Evolutionary conservation across 345 rosid species (phyloP).

Genomic region (Corchorus olitorius): DNA sequence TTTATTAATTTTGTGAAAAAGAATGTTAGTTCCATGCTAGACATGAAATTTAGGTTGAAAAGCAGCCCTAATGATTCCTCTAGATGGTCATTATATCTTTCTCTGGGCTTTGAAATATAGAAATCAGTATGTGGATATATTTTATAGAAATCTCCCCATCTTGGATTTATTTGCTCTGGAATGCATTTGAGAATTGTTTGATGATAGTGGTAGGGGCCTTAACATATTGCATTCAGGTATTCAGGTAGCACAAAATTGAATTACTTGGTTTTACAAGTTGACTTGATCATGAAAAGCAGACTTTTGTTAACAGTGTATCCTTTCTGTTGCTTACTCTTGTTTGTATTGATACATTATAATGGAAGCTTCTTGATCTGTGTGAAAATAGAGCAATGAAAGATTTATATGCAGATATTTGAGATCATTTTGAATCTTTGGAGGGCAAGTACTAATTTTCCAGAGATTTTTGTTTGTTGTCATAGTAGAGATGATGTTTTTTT

Average conservation of each 20-base stretch:
- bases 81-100: neutral
- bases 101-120: neutral
- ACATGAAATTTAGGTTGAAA: neutral
- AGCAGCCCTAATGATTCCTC: neutral
- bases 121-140: neutral
- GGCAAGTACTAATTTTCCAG: neutral
- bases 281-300: neutral
- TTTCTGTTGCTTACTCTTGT: slow-evolving; percentile 1
- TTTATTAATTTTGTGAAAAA: neutral
- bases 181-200: neutral
- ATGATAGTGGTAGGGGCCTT: neutral
- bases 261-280: neutral
- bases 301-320: neutral
- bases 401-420: neutral
- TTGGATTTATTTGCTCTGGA: neutral
- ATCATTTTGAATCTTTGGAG: neutral
- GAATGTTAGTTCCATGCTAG: neutral
- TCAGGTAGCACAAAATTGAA: neutral
- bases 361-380: slow-evolving; percentile 6
- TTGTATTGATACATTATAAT: neutral
- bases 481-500: neutral
- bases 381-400: neutral
- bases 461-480: neutral
- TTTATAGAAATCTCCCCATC: neutral
- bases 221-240: neutral